These are phyloP conservation scores for Scortechinia acanthostroma DNA, from an alignment of 2,329 filamentous ascomycete genomes.

Conservation along the genomic window DNA sequence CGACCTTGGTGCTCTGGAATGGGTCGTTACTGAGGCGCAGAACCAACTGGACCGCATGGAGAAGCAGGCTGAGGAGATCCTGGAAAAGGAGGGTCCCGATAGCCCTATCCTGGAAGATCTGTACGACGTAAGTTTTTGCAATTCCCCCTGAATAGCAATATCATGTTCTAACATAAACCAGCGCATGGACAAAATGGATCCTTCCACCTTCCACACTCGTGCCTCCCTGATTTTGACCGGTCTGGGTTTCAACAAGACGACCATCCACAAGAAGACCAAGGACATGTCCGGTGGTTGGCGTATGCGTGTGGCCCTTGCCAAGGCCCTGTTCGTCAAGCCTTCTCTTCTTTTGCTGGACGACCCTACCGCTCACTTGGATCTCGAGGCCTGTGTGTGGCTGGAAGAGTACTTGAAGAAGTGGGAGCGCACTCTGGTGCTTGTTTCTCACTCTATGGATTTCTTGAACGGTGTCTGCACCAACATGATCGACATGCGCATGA, in stretches of 20 bases:
- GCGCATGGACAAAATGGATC: conserved; percentile 99
- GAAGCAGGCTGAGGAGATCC: conserved; percentile 76
- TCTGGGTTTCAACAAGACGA: conserved; percentile 97
- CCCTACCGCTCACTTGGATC: conserved; percentile 96
- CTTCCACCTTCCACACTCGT: conserved; percentile 90
- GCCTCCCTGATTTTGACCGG: conserved; percentile 94
- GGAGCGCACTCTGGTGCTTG: conserved; percentile 91
- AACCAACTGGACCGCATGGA: conserved; percentile 87
- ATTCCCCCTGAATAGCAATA: too few species aligned
- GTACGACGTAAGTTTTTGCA: conserved; percentile 69
- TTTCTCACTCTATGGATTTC: conserved; percentile 98
- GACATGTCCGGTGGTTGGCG: conserved; percentile 99
- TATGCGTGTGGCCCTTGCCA: conserved; percentile 96
- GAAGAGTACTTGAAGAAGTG: conserved; percentile 99
- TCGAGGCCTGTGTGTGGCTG: conserved; percentile 98
- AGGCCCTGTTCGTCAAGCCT: conserved; percentile 97
- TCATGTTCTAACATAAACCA: too few species aligned
- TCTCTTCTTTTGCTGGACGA: conserved; percentile 93
- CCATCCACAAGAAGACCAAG: conserved; percentile 99
- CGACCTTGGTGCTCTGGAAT: conserved; percentile 86
- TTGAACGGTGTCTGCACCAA: conserved; percentile 94
- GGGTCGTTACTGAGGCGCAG: conserved; percentile 93
- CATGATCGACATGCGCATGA: conserved; percentile 97
- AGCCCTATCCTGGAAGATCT: conserved; percentile 84
- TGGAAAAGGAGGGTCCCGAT: conserved; percentile 89